Conservation (phyloP, 768 basidiomycete species). For the Galerina marginata region DNA sequence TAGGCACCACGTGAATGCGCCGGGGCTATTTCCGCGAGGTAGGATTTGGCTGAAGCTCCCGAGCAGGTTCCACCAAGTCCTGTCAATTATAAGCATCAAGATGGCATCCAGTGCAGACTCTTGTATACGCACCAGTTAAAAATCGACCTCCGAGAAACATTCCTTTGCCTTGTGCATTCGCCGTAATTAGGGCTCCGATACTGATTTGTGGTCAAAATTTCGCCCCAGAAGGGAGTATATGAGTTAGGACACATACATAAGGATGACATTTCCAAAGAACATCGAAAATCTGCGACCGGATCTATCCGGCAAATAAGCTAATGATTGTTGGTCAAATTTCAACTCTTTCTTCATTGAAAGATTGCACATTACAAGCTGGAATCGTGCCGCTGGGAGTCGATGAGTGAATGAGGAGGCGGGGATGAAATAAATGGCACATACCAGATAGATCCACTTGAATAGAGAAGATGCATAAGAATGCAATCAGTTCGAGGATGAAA, state of each 20-base stretch:
- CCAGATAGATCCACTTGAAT: slow-evolving; percentile 43
- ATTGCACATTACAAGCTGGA: slow-evolving; percentile 42
- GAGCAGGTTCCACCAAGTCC: slow-evolving; percentile 50
- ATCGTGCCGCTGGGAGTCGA: slow-evolving; percentile 41
- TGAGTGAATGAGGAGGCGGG: not conserved
- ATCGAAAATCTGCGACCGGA: slow-evolving; percentile 56
- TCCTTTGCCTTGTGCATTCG: slow-evolving; percentile 46
- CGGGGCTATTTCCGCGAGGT: slow-evolving; percentile 55
- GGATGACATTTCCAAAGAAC: slow-evolving; percentile 51
- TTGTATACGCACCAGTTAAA: slow-evolving; percentile 45
- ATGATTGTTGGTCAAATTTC: not conserved
- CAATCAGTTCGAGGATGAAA: not conserved
- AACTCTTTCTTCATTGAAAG: not conserved
- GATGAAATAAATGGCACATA: slow-evolving; percentile 19
- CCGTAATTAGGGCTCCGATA: slow-evolving; percentile 53
- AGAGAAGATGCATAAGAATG: not conserved
- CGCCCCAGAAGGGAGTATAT: not conserved
- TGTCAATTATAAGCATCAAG: slow-evolving; percentile 11
- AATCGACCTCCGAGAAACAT: slow-evolving; percentile 56
- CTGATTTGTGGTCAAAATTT: slow-evolving; percentile 26
- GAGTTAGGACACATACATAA: slow-evolving; percentile 41
- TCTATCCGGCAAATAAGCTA: slow-evolving; percentile 52
- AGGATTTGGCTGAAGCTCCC: slow-evolving; percentile 55
- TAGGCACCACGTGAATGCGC: slow-evolving; percentile 54
- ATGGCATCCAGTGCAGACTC: too few species aligned